Evolutionary conservation across 2,329 filamentous ascomycete species (phyloP).

Genomic region (Fusarium algeriense): DNA sequence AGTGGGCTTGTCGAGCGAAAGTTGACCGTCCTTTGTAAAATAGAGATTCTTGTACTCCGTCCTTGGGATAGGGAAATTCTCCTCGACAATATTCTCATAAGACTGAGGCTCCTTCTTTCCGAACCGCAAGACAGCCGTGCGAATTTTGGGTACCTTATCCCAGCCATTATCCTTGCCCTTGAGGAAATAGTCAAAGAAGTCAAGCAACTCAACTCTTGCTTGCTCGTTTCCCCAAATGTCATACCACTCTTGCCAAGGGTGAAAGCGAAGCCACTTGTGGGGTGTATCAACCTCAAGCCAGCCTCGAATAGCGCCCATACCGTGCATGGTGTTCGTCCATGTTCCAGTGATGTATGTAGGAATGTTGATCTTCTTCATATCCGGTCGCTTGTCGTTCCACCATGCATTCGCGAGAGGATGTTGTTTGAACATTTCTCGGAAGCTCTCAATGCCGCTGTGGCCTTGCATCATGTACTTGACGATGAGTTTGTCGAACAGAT

Average conservation of each 20-base stretch:
- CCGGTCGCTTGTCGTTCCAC: slow-evolving; percentile 17
- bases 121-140: not conserved
- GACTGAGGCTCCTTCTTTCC: slow-evolving; percentile 19
- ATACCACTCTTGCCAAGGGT: slow-evolving; percentile 29
- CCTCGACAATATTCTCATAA: slow-evolving; percentile 5
- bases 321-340: slow-evolving; percentile 18
- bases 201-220: not conserved
- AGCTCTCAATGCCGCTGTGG: not conserved
- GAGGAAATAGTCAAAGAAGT: slow-evolving; percentile 12
- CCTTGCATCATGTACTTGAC: slow-evolving; percentile 26
- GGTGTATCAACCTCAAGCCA: slow-evolving; percentile 21
- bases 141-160: not conserved
- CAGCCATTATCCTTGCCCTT: slow-evolving; percentile 4
- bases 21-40: not conserved
- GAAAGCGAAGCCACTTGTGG: slow-evolving; percentile 13
- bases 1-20: rapidly evolving
- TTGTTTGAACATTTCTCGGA: slow-evolving; percentile 13
- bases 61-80: slow-evolving; percentile 3
- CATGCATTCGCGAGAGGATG: slow-evolving; percentile 3
- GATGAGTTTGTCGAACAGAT: slow-evolving; percentile 7
- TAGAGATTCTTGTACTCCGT: slow-evolving; percentile 14
- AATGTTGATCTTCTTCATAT: slow-evolving; percentile 19
- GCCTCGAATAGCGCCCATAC: slow-evolving; percentile 4
- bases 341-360: slow-evolving; percentile 20
- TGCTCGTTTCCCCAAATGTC: slow-evolving; percentile 17